phyloP scores from a whole-genome alignment of 2,329 filamentous ascomycete genomes.

The Exophiala sideris region DNA sequence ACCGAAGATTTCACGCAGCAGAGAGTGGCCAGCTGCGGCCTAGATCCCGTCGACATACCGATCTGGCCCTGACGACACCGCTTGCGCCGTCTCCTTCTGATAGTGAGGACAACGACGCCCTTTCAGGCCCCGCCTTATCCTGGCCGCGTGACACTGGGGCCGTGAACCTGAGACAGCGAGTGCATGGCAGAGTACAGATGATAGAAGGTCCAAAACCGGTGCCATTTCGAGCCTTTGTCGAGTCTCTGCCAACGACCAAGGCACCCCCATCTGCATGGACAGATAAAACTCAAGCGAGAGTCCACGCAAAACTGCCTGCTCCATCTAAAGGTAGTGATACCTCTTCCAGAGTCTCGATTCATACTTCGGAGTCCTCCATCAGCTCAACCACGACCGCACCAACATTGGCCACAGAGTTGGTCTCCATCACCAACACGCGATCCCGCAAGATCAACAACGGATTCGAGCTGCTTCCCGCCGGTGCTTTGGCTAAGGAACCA shows the following conservation, averaged over 20 bases:
- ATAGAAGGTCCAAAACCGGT: constrained; percentile 20
- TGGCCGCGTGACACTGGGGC: constrained; percentile 21
- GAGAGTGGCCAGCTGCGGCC: constrained; percentile 26
- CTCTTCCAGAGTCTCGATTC: constrained; percentile 16
- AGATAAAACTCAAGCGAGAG: constrained; percentile 22
- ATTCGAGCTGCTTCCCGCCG: constrained; percentile 27
- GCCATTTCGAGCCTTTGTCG: constrained; percentile 25
- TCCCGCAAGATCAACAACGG: constrained; percentile 23
- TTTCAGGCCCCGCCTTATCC: constrained; percentile 16
- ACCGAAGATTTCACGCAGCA: constrained; percentile 27
- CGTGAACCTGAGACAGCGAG: constrained; percentile 18
- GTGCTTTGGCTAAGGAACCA: constrained; percentile 18
- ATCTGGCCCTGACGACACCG: constrained; percentile 6
- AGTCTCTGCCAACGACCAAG: constrained; percentile 18
- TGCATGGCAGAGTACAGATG: constrained; percentile 17
- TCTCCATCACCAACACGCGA: constrained; percentile 22
- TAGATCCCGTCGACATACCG: constrained; percentile 13
- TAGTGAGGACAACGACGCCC: constrained; percentile 15
- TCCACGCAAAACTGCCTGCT: constrained; percentile 19
- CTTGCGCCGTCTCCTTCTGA: constrained; percentile 21
- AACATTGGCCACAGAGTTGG: constrained; percentile 8
- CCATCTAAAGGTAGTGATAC: constrained; percentile 16
- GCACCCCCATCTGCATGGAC: constrained; percentile 27
- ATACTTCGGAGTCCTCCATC: constrained; percentile 20
- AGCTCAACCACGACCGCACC: constrained; percentile 14